phyloP scores from a whole-genome alignment of 352 stramenopile species.

The Phytophthora megakarya region DNA sequence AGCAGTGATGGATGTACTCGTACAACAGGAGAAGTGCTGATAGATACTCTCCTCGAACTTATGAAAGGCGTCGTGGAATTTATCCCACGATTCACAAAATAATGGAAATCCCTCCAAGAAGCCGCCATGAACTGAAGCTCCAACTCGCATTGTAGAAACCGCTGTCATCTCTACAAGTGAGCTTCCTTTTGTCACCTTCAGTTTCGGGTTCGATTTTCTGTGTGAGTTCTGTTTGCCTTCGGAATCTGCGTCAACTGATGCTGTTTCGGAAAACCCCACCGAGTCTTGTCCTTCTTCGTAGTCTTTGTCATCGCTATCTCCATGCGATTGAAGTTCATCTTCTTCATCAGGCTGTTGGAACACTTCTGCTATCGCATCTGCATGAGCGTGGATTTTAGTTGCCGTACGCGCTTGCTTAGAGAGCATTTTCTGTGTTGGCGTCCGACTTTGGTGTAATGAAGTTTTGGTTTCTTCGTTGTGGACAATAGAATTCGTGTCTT shows the following conservation, averaged over 20 bases:
- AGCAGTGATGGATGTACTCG: not conserved
- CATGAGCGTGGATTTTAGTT: no score
- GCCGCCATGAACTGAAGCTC: not conserved
- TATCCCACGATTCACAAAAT: not conserved
- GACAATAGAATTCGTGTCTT: no score
- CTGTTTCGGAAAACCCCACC: not conserved
- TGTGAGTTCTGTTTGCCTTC: not conserved
- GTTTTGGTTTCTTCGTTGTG: no score
- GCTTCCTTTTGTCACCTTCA: not conserved
- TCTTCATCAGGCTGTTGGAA: not conserved
- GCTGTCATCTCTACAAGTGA: no score
- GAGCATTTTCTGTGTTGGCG: no score
- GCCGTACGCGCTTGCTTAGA: no score
- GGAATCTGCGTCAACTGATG: not conserved
- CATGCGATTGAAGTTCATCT: not conserved
- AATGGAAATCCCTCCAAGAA: not conserved
- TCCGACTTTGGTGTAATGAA: no score
- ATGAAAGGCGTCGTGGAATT: conserved; percentile 4
- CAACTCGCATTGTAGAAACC: no score
- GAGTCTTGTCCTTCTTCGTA: not conserved
- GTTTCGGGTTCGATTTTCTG: not conserved
- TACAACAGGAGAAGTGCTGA: conserved; percentile 16
- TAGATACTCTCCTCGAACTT: conserved; percentile 1
- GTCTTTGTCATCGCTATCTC: not conserved
- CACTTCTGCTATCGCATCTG: not conserved